A percentile compares a stretch with the other conserved stretches of the same genome.
Evolutionary conservation across 2,329 filamentous ascomycete genomes (phyloP).

Genomic region (Apiospora koreana): DNA sequence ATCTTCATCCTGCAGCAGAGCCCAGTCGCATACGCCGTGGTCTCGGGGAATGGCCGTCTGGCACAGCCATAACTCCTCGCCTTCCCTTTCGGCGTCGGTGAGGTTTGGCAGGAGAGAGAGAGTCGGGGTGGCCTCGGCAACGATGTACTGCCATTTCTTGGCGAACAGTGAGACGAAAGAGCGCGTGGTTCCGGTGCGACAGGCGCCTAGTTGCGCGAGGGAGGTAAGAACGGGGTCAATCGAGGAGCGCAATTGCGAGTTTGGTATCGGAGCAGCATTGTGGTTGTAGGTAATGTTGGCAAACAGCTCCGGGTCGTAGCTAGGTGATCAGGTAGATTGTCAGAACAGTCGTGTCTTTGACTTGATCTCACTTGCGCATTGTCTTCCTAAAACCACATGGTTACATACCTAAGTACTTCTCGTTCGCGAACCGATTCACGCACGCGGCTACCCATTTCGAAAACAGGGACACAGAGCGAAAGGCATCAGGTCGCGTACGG

Average conservation of each 20-base stretch:
- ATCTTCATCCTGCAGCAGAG: background rate
- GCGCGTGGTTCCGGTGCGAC: constrained; percentile 41
- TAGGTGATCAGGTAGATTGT: background rate
- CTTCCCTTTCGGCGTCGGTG: background rate
- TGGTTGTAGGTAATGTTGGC: background rate
- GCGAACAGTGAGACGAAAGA: constrained; percentile 54
- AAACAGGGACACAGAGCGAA: background rate
- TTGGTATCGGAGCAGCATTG: background rate
- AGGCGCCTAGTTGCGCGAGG: constrained; percentile 49
- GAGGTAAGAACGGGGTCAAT: constrained; percentile 39
- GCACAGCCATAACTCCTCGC: constrained; percentile 24
- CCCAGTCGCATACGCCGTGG: constrained; percentile 28
- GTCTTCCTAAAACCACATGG: background rate
- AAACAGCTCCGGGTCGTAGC: background rate
- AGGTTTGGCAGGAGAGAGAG: constrained; percentile 37
- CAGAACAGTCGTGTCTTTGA: background rate
- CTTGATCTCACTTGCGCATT: background rate
- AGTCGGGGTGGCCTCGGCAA: constrained; percentile 50
- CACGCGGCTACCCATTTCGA: constrained; percentile 6
- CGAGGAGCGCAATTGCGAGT: background rate
- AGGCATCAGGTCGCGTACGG: background rate
- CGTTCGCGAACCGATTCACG: constrained; percentile 2
- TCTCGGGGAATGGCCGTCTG: constrained; percentile 29
- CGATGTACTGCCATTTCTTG: constrained; percentile 46
- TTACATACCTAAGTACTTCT: constrained; percentile 3